These are phyloP conservation scores for Stephania japonica DNA, from an alignment of 164 flowering plant genomes.

Conservation along the genomic window DNA sequence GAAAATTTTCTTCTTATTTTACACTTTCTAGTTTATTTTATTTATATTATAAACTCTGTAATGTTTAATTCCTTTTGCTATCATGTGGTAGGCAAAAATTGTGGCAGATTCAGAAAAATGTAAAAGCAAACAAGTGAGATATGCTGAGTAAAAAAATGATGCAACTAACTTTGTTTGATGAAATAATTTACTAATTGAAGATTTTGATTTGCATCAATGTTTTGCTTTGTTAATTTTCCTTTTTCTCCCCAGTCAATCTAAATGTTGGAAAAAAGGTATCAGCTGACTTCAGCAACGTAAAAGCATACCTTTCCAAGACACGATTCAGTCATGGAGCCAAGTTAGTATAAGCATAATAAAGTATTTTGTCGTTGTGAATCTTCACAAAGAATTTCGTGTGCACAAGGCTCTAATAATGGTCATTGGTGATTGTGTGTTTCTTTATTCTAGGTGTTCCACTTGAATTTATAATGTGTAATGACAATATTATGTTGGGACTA, in stretches of 20 bases:
- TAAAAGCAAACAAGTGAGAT: constrained; percentile 24
- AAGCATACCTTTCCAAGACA: constrained; percentile 17
- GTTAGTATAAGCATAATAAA: constrained; percentile 29
- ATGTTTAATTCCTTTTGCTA: constrained; percentile 3
- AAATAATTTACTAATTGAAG: not conserved
- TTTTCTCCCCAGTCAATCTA: constrained; percentile 21
- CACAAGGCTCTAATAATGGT: not conserved
- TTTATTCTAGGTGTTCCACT: not conserved
- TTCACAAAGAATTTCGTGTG: not conserved
- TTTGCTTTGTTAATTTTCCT: not conserved
- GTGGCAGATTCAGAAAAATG: constrained; percentile 20
- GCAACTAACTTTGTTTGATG: not conserved
- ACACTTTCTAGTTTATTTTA: not conserved
- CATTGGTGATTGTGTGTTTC: not conserved
- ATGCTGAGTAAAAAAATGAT: constrained; percentile 30
- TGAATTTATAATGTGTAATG: not conserved
- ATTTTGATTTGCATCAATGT: not conserved
- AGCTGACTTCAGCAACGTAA: constrained; percentile 57
- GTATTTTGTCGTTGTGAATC: not conserved
- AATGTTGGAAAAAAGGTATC: constrained; percentile 46
- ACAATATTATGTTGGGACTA: not conserved
- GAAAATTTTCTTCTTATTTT: not conserved
- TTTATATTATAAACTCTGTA: not conserved
- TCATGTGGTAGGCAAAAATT: constrained; percentile 20
- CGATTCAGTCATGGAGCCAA: constrained; percentile 24